Conservation (phyloP, 2,329 filamentous ascomycete genomes). For the Pseudofabraea citricarpa region DNA sequence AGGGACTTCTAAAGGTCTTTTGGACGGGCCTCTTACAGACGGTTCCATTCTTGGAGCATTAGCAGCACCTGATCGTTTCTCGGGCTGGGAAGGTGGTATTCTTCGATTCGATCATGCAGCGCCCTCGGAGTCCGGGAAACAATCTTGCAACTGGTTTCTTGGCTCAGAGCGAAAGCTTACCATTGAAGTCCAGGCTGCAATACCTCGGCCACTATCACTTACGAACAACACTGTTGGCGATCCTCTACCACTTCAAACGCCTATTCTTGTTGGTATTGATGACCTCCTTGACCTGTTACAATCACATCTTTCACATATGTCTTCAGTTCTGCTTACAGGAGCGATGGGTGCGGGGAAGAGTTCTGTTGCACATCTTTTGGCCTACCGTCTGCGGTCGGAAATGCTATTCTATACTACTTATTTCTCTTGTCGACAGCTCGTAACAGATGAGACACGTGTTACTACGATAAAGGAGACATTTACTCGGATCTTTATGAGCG, state of each 20-base stretch:
- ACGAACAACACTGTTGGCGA: conserved; percentile 46
- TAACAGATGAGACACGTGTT: conserved; percentile 86
- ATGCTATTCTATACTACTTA: conserved; percentile 79
- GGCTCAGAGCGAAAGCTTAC: conserved; percentile 70
- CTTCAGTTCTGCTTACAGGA: conserved; percentile 85
- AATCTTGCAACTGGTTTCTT: conserved; percentile 63
- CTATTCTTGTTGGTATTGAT: conserved; percentile 81
- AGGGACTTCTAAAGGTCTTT: conserved; percentile 52
- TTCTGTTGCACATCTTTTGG: conserved; percentile 70
- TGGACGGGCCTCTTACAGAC: conserved; percentile 84
- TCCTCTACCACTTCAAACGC: conserved; percentile 45
- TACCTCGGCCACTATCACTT: conserved; percentile 59
- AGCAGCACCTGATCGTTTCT: conserved; percentile 42
- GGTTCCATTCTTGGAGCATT: conserved; percentile 67
- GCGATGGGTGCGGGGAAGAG: conserved; percentile 90
- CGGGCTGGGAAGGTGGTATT: conserved; percentile 78
- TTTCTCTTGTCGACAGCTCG: conserved; percentile 78
- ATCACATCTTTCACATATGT: conserved; percentile 75
- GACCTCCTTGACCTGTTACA: conserved; percentile 65
- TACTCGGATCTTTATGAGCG: conserved; percentile 77
- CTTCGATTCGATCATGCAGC: conserved; percentile 70
- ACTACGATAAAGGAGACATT: conserved; percentile 88
- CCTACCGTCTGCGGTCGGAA: conserved; percentile 65
- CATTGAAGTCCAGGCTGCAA: conserved; percentile 72
- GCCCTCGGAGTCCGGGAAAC: conserved; percentile 40